Percentiles rank a stretch among this genome's conserved stretches.
These are phyloP conservation scores for Hordeum pubiflorum DNA, from an alignment of 202 grass and related monocot genomes.

Conservation along the genomic window DNA sequence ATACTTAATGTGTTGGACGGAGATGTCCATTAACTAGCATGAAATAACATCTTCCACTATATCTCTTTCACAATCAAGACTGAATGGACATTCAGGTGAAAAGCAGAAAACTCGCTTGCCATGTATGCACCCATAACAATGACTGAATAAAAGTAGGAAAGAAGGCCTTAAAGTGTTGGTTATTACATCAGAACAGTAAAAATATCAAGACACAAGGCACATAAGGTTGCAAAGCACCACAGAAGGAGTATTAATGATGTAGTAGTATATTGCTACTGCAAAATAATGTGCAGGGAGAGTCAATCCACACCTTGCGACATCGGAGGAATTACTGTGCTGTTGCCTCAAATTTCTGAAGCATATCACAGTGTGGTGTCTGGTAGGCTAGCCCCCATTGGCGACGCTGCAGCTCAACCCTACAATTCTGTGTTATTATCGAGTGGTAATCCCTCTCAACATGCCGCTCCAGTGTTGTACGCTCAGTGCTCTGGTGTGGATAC, in stretches of 20 bases:
- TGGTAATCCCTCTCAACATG: constrained; percentile 78
- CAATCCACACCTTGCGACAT: constrained; percentile 32
- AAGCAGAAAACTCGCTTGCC: background rate
- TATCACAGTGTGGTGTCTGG: constrained; percentile 68
- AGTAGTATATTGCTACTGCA: background rate
- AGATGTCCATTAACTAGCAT: background rate
- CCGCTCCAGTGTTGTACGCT: constrained; percentile 54
- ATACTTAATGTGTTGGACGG: background rate
- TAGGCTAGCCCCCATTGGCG: constrained; percentile 70
- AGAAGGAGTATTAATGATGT: background rate
- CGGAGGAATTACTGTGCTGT: constrained; percentile 32
- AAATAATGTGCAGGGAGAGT: constrained; percentile 17
- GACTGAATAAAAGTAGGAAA: background rate
- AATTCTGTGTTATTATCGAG: constrained; percentile 66
- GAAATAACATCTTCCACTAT: background rate
- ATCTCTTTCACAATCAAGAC: constrained; percentile 4
- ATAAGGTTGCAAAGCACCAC: background rate
- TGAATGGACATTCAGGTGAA: background rate
- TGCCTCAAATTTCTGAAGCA: constrained; percentile 65
- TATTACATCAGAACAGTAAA: constrained; percentile 10
- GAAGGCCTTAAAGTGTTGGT: background rate
- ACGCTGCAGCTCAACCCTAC: constrained; percentile 73
- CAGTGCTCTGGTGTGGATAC: constrained; percentile 66
- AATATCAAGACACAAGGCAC: background rate
- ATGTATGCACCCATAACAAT: background rate